Conservation (phyloP, 2,329 filamentous ascomycete genomes). For the Trichoderma hamatum region DNA sequence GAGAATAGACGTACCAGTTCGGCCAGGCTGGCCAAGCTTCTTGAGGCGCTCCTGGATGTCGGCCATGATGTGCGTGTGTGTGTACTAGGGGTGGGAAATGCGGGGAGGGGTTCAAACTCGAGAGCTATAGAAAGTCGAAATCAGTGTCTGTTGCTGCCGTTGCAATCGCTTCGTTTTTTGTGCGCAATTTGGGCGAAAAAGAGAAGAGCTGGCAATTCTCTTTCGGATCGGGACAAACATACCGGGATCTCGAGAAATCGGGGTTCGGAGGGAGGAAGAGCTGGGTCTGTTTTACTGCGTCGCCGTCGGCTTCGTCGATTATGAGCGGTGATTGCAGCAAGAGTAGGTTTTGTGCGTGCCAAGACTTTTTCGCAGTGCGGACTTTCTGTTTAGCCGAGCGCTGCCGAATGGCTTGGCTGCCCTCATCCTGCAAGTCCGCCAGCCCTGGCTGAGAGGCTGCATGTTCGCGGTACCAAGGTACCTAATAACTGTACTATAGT, state of each 20-base stretch:
- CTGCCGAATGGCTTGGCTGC: background rate
- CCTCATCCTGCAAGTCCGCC: background rate
- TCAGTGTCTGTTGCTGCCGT: background rate
- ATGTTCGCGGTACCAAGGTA: background rate
- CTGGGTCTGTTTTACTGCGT: conserved; percentile 35
- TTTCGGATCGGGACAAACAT: background rate
- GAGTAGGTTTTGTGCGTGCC: conserved; percentile 51
- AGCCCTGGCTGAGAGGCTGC: background rate
- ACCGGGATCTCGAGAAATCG: background rate
- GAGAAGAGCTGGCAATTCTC: background rate
- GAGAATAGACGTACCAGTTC: conserved; percentile 65
- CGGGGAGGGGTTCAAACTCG: conserved; percentile 24
- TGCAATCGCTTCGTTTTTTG: background rate
- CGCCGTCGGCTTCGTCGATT: conserved; percentile 39
- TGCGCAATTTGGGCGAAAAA: background rate
- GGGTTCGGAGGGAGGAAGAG: conserved; percentile 27
- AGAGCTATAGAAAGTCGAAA: conserved; percentile 20
- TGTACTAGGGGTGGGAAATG: conserved; percentile 34
- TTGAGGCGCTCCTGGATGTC: conserved; percentile 62
- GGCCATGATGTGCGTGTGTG: conserved; percentile 50
- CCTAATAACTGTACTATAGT: background rate
- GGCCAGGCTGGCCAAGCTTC: conserved; percentile 58
- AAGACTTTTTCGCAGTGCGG: conserved; percentile 44
- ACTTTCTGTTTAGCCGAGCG: conserved; percentile 28
- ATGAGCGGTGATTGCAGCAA: conserved; percentile 40